A percentile compares a stretch with the other conserved stretches of the same genome.
Conservation (phyloP, 2,329 filamentous ascomycete genomes). For the Penicillium sp. region DNA sequence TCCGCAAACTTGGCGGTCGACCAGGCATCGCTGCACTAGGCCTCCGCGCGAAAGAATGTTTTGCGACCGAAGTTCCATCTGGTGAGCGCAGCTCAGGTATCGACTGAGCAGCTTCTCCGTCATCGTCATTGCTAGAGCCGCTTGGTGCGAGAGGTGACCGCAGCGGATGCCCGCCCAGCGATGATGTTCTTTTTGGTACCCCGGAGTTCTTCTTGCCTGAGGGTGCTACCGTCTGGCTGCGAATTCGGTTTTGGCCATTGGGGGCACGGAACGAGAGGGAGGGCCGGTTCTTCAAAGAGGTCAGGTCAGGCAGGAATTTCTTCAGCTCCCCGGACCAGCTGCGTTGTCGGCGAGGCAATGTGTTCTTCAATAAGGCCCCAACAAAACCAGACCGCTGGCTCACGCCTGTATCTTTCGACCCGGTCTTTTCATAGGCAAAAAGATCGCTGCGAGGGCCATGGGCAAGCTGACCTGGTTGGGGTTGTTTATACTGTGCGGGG, state of each 20-base stretch:
- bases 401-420: conserved; percentile 15
- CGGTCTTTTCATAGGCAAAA: conserved; percentile 1
- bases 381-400: conserved; percentile 33
- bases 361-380: conserved; percentile 34
- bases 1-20: conserved; percentile 46
- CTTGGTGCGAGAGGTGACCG: conserved; percentile 8
- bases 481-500: neutral
- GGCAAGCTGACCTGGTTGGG: conserved; percentile 8
- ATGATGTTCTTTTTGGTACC: conserved; percentile 8
- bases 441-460: conserved; percentile 17
- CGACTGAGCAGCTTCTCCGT: conserved; percentile 27
- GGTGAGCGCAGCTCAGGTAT: conserved; percentile 35
- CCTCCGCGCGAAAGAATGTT: conserved; percentile 34
- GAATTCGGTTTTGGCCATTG: conserved; percentile 28
- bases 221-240: conserved; percentile 26
- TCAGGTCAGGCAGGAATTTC: conserved; percentile 38
- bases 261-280: conserved; percentile 30
- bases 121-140: conserved; percentile 16
- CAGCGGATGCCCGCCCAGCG: conserved; percentile 17
- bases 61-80: conserved; percentile 27
- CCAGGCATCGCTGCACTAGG: conserved; percentile 26
- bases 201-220: conserved; percentile 2
- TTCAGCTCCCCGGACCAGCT: conserved; percentile 40
- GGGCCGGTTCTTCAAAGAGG: conserved; percentile 30
- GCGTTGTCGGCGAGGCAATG: conserved; percentile 34